These are phyloP conservation scores for Parmales sp. DNA, from an alignment of 108 stramenopile genomes.

Conservation along the genomic window DNA sequence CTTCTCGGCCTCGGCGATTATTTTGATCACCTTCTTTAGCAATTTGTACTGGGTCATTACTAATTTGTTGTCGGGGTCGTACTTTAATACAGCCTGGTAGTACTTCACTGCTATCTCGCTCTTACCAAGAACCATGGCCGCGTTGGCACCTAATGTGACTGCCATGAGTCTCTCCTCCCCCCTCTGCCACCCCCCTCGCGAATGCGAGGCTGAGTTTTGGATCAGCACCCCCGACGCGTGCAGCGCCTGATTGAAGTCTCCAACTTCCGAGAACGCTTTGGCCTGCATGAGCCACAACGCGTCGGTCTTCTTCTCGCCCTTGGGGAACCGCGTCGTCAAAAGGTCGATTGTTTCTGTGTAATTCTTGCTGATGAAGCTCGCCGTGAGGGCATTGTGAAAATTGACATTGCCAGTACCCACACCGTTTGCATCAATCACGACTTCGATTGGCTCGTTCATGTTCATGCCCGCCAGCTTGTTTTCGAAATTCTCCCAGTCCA, in stretches of 20 bases:
- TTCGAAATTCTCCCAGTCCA: too few species aligned
- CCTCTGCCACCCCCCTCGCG: slow-evolving; percentile 34
- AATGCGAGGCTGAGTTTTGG: slow-evolving; percentile 35
- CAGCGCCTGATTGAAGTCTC: slow-evolving; percentile 37
- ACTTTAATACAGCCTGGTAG: slow-evolving; percentile 48
- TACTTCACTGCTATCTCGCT: slow-evolving; percentile 43
- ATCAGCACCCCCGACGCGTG: slow-evolving; percentile 36
- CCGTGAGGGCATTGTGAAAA: slow-evolving; percentile 18
- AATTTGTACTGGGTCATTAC: slow-evolving; percentile 47
- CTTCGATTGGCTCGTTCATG: too few species aligned
- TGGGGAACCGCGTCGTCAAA: slow-evolving; percentile 33
- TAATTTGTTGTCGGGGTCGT: slow-evolving; percentile 43
- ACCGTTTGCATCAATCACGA: too few species aligned
- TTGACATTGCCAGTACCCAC: slow-evolving; percentile 17
- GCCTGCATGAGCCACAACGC: slow-evolving; percentile 45
- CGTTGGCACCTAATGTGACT: slow-evolving; percentile 39
- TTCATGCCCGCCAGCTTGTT: too few species aligned
- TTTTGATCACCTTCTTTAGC: slow-evolving; percentile 46
- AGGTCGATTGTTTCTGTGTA: slow-evolving; percentile 33
- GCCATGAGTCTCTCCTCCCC: slow-evolving; percentile 46
- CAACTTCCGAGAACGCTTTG: slow-evolving; percentile 41
- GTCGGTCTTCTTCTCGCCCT: slow-evolving; percentile 34
- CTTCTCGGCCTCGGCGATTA: slow-evolving; percentile 39
- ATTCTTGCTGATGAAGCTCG: slow-evolving; percentile 29
- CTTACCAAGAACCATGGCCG: slow-evolving; percentile 47